Conservation (phyloP, 1,139 yeast species). For the Magnusiomyces tetraspermus region DNA sequence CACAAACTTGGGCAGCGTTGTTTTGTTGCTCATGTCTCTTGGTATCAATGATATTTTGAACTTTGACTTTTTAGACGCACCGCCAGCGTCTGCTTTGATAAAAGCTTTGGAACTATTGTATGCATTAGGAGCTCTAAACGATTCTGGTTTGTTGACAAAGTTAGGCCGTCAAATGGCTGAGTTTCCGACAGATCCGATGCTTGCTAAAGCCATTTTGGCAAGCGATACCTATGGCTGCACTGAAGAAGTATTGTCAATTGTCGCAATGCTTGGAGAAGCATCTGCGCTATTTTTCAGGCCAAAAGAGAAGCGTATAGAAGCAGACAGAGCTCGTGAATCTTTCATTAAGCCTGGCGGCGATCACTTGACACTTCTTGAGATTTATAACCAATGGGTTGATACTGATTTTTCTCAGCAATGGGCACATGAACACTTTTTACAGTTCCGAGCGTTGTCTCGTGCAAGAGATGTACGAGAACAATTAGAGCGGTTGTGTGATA, state of each 20-base stretch:
- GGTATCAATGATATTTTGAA: constrained; percentile 76
- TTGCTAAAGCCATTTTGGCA: constrained; percentile 63
- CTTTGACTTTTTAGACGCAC: constrained; percentile 84
- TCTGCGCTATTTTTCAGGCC: constrained; percentile 64
- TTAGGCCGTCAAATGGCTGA: constrained; percentile 83
- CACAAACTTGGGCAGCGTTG: constrained; percentile 68
- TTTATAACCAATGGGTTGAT: constrained; percentile 70
- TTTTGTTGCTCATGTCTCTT: constrained; percentile 60
- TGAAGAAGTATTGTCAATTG: constrained; percentile 56
- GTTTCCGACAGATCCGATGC: constrained; percentile 86
- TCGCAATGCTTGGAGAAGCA: constrained; percentile 79
- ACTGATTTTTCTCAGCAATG: constrained; percentile 65
- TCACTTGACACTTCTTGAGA: constrained; percentile 62
- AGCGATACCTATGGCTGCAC: constrained; percentile 53
- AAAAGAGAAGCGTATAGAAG: constrained; percentile 56
- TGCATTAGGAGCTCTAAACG: constrained; percentile 78
- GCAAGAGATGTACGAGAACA: constrained; percentile 71
- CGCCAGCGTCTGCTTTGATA: constrained; percentile 60
- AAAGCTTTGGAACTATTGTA: constrained; percentile 73
- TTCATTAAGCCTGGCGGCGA: constrained; percentile 61
- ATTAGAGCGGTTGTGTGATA: constrained; percentile 49
- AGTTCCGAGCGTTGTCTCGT: constrained; percentile 59
- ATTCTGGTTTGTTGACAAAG: constrained; percentile 68
- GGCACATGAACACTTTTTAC: constrained; percentile 82
- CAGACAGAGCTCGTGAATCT: constrained; percentile 51